Base-by-base conservation (phyloP, 805 yeast genomes). In the Saccharomycopsis babjevae region DNA sequence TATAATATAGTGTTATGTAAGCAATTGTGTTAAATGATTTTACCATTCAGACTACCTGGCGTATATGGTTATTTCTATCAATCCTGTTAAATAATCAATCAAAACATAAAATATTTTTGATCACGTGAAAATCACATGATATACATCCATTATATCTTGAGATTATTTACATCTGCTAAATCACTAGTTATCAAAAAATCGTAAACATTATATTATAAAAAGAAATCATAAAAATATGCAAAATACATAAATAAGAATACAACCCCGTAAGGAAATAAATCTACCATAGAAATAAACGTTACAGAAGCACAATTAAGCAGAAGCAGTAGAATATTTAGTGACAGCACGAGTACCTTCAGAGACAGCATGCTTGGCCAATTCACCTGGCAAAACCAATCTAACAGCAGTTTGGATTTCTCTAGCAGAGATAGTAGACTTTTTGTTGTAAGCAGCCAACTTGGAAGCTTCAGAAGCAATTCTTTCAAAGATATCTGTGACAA, bases 371-470 rank as follows among this genome's bases (percentile, higher is more conserved):
- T 91, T 91, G 70, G 97, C 97, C 76, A 92, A 84, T 83, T 92
- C 97, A 85, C 97, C 97, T 70, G 98, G 98, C 72, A 92, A 86
- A 79, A 92, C 91, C 74, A 92, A 86, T 85, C 97, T 89, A 68
- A 92, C 97, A 70, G 98, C 97, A 70, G 97, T 92, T 83, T 92
- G 97, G 72, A 92, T 92, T 82, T 92, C 97, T 83, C 97, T 90
- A 66, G 97, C 96, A 68, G 97, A 90, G 74, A 93, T 92, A 70
- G 98, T 92, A 64, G 97, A 89, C 81, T 91, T 92, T 84, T 91
- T 91, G 89, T 92, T 92, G 88, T 92, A 92, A 74, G 97, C 96
- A 79, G 97, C 97, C 72, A 93, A 86, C 81, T 92, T 93, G 69
- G 97, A 92, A 71, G 97, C 97, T 82, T 92, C 97, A 71, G 93